Conservation (phyloP, 306 rosid species). For the Fragaria ananassa region DNA sequence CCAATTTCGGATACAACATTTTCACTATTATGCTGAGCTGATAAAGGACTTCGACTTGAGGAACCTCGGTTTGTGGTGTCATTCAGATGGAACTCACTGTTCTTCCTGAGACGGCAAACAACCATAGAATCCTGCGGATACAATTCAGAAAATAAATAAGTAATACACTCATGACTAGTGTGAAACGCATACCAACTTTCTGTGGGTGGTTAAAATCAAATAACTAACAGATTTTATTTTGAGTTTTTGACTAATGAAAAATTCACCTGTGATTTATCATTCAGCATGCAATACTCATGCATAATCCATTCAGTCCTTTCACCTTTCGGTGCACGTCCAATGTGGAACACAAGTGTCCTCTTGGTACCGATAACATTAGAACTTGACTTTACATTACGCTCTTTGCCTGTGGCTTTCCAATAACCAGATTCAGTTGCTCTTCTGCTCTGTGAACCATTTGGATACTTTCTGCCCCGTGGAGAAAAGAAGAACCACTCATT, state of each 20-base stretch:
- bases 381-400: constrained; percentile 78
- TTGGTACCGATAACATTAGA: constrained; percentile 69
- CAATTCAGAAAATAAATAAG: background rate
- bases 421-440: constrained; percentile 89
- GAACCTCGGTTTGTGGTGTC: constrained; percentile 50
- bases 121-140: constrained; percentile 71
- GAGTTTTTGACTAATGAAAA: background rate
- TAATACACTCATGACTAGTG: background rate
- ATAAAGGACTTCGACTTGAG: constrained; percentile 38
- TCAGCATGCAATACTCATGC: constrained; percentile 74
- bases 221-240: background rate
- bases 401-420: constrained; percentile 98
- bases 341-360: constrained; percentile 86
- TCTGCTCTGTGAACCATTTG: constrained; percentile 84
- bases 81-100: constrained; percentile 50
- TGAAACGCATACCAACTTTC: background rate
- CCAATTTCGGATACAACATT: constrained; percentile 42
- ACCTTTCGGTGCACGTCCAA: constrained; percentile 93
- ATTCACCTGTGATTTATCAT: constrained; percentile 68
- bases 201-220: background rate
- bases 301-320: constrained; percentile 96
- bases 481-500: constrained; percentile 98
- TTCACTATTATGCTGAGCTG: constrained; percentile 40
- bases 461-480: constrained; percentile 90
- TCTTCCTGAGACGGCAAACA: constrained; percentile 81